Percentiles rank a stretch among this genome's conserved stretches.
These are phyloP conservation scores for Kalmusia sp. DNA, from an alignment of 2,329 filamentous ascomycete genomes.

Conservation along the genomic window DNA sequence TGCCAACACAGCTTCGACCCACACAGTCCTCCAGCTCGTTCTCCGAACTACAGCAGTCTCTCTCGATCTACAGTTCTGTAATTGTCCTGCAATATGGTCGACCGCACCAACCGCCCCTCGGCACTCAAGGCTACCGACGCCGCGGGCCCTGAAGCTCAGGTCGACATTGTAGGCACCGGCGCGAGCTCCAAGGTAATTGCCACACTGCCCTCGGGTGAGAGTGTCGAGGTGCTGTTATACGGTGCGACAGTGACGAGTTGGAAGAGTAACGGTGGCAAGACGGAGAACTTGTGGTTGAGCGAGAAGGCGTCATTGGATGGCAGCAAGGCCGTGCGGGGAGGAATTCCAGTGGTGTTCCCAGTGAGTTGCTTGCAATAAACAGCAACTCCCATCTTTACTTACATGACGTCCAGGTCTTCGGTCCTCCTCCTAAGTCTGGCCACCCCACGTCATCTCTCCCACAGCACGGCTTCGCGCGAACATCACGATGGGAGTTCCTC, in stretches of 20 bases:
- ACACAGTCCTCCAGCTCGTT: neutral
- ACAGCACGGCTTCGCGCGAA: conserved; percentile 95
- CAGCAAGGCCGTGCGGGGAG: conserved; percentile 86
- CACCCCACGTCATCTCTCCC: conserved; percentile 80
- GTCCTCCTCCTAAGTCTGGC: conserved; percentile 73
- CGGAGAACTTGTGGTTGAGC: conserved; percentile 86
- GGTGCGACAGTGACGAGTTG: conserved; percentile 93
- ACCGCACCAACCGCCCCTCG: conserved; percentile 84
- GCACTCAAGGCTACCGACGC: conserved; percentile 68
- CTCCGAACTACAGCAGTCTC: neutral
- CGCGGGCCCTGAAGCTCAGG: conserved; percentile 69
- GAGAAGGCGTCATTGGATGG: conserved; percentile 83
- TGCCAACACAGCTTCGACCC: neutral
- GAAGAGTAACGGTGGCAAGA: conserved; percentile 77
- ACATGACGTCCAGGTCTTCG: conserved; percentile 72
- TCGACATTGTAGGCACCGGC: conserved; percentile 77
- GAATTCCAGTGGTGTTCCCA: conserved; percentile 91
- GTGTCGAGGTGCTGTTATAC: conserved; percentile 83
- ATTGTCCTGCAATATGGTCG: conserved; percentile 65
- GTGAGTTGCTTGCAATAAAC: conserved; percentile 59
- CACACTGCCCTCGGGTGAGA: conserved; percentile 83
- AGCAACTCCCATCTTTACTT: conserved; percentile 6
- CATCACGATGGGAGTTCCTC: conserved; percentile 89
- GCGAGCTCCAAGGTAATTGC: conserved; percentile 78
- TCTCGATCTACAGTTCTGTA: neutral